Evolutionary conservation across 495 filamentous ascomycete genomes (phyloP).

Genomic region (Penicillium cataractarum): DNA sequence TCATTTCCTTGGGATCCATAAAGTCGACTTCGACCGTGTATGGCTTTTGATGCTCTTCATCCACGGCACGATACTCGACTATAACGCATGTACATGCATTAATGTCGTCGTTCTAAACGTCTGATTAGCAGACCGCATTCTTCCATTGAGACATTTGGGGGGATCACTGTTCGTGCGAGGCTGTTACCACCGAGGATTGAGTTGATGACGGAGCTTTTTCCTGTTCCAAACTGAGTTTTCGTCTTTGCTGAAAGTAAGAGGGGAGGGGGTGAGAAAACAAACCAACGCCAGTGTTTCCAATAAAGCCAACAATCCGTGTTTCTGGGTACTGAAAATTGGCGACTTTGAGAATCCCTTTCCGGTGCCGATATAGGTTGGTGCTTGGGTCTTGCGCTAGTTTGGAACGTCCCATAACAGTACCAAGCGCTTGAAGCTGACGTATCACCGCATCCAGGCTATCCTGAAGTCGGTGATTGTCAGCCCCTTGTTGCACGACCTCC

Average conservation of each 20-base stretch:
- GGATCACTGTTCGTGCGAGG: conserved; percentile 34
- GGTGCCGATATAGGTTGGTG: conserved; percentile 10
- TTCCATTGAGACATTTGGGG: background rate
- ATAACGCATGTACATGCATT: conserved; percentile 39
- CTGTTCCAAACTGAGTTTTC: conserved; percentile 12
- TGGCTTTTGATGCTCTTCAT: conserved; percentile 18
- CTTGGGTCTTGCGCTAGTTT: conserved; percentile 10
- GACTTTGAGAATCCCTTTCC: background rate
- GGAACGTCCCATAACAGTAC: conserved; percentile 6
- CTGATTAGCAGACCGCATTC: background rate
- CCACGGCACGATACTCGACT: conserved; percentile 33
- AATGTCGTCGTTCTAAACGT: conserved; percentile 28
- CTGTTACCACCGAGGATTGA: conserved; percentile 31
- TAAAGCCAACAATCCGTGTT: conserved; percentile 32
- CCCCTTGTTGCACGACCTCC: background rate
- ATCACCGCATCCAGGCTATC: background rate
- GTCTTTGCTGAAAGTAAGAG: background rate
- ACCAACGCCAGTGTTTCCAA: conserved; percentile 27
- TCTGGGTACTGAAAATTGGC: conserved; percentile 27
- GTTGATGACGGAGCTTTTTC: conserved; percentile 42
- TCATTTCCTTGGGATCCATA: conserved; percentile 29
- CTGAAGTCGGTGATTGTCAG: background rate
- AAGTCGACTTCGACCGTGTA: conserved; percentile 37
- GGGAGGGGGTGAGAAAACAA: background rate
- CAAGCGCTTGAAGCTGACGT: conserved; percentile 3